Base-by-base conservation (phyloP, 1,284 basidiomycete genomes). In the Trametes versicolor region DNA sequence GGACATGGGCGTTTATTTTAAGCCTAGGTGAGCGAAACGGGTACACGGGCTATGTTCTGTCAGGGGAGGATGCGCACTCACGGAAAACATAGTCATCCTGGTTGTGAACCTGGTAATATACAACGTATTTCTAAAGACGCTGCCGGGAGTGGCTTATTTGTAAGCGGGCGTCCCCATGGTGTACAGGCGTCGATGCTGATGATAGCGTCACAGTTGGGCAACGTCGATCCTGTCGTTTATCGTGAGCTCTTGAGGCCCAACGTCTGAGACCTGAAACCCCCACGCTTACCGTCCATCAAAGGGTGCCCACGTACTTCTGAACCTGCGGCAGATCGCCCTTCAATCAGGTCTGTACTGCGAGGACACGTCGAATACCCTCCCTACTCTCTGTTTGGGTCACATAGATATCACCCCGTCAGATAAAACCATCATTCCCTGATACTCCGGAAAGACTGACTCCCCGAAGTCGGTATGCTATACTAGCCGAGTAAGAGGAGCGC, bases 1-100 rank as follows among this genome's bases (percentile, higher is more conserved):
- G 79, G 15, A 76, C 74, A 7, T 82, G 81, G 81, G 80, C 79
- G 1, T 82, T 81, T 66, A 68, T 78, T 21, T 60, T 81, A 7
- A 62, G 68, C 10, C 70, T 71, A 23, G 62, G 70, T 71, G 34
- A 27, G 67, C 29, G 47, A 3, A n/a, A n/a, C n/a, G n/a, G n/a
- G n/a, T n/a, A n/a, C n/a, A n/a, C n/a, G n/a, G n/a, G n/a, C 7
- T 23, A 15, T 10, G 17, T 5, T 3, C 15, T 41, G 41, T 25
- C 10, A 34, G 9, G 55, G n/a, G 21, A 15, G 43, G 17, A n/a
- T 9, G 25, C 12, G 21, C 15, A 47, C 19, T 19, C 9, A 10
- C 12, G 12, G 6, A 36, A 36, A 4, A 17, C 39, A 4, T 54
- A 70, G 70, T 65, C 23, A 45, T 65, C 12, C 60, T 70, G 62